phyloP scores from a whole-genome alignment of 2,329 filamentous ascomycete species.

The Alternaria sp. region DNA sequence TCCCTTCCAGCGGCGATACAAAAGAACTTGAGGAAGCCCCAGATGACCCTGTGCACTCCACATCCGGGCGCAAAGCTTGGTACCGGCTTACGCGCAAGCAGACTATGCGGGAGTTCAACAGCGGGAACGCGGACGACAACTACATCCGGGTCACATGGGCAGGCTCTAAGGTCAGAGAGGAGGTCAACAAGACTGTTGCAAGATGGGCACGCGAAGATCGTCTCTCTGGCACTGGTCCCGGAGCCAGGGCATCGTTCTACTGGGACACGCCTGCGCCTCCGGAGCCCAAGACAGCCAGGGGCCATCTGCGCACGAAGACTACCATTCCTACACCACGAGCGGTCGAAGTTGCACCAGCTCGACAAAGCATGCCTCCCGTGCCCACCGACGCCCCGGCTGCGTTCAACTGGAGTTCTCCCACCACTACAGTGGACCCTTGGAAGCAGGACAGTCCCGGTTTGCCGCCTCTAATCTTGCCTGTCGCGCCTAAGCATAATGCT shows the following conservation, averaged over 20 bases:
- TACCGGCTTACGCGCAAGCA: constrained; percentile 49
- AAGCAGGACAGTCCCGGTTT: constrained; percentile 20
- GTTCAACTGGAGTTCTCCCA: constrained; percentile 46
- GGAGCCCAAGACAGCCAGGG: constrained; percentile 17
- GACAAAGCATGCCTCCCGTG: constrained; percentile 29
- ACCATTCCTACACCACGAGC: constrained; percentile 23
- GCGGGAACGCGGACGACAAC: constrained; percentile 41
- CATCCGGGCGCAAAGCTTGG: constrained; percentile 48
- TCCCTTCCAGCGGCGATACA: constrained; percentile 18
- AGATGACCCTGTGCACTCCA: constrained; percentile 43
- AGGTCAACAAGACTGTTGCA: constrained; percentile 45
- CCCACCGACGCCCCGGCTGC: constrained; percentile 31
- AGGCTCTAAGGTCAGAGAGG: constrained; percentile 39
- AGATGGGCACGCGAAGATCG: constrained; percentile 49
- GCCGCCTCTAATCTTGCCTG: constrained; percentile 26
- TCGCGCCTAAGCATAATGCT: constrained; percentile 19
- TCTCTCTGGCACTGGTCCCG: constrained; percentile 44
- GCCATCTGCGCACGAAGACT: constrained; percentile 35
- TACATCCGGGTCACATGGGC: constrained; percentile 49
- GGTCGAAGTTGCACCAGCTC: constrained; percentile 17
- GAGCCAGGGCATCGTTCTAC: constrained; percentile 45
- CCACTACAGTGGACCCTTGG: constrained; percentile 26
- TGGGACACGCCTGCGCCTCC: constrained; percentile 43
- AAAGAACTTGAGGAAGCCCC: constrained; percentile 23
- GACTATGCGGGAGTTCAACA: constrained; percentile 49